Conservation (phyloP, 2,329 filamentous ascomycete genomes). For the Hymenoscyphus albidus region DNA sequence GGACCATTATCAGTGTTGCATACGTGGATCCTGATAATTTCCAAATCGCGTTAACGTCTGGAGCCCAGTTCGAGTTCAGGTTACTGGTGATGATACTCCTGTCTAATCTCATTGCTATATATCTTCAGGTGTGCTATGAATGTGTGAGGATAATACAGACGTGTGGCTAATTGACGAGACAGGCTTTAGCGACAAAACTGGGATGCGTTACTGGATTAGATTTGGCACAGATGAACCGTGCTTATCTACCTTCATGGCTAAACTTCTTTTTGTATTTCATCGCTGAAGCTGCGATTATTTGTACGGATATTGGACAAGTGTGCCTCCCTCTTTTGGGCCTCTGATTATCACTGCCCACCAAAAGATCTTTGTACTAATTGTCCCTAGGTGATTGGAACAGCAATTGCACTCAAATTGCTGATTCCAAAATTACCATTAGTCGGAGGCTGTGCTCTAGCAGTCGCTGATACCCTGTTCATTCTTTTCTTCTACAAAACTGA, state of each 20-base stretch:
- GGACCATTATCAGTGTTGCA: slow-evolving; percentile 35
- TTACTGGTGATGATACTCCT: slow-evolving; percentile 52
- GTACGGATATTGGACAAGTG: slow-evolving; percentile 24
- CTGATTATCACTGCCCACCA: background rate
- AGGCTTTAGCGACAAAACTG: slow-evolving; percentile 40
- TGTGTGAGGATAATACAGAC: too few species aligned
- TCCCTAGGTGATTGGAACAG: slow-evolving; percentile 61
- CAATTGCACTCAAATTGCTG: slow-evolving; percentile 63
- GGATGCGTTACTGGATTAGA: slow-evolving; percentile 50
- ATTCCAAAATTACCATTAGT: slow-evolving; percentile 59
- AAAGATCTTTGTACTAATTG: background rate
- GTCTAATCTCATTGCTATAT: slow-evolving; percentile 54
- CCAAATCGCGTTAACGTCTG: slow-evolving; percentile 51
- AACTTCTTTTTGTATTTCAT: slow-evolving; percentile 50
- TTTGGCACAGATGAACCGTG: slow-evolving; percentile 48
- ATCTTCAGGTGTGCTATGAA: slow-evolving; percentile 35
- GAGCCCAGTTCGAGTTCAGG: slow-evolving; percentile 47
- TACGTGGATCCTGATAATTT: slow-evolving; percentile 47
- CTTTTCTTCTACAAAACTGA: slow-evolving; percentile 60
- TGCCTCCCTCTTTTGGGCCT: background rate
- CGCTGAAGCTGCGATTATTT: slow-evolving; percentile 43
- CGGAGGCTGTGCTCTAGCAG: slow-evolving; percentile 62
- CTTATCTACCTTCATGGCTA: slow-evolving; percentile 47
- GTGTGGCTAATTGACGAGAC: slow-evolving; percentile 36
- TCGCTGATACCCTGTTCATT: slow-evolving; percentile 63